Evolutionary conservation across 208 protist species (phyloP).

Genomic region (Tritrichomonas musculus): DNA sequence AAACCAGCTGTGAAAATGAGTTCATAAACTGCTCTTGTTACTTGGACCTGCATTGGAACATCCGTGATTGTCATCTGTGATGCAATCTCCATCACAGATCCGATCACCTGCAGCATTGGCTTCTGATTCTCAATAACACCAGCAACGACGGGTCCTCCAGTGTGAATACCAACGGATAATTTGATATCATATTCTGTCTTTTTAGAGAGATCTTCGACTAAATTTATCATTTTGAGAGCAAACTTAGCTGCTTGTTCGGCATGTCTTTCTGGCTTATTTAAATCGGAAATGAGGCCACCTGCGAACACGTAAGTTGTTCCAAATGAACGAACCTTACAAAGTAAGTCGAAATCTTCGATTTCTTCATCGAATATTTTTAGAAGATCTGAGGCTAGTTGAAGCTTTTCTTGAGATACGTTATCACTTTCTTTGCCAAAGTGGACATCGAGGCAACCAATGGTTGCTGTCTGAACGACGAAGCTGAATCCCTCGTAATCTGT

Average conservation of each 20-base stretch:
- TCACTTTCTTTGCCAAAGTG: no score
- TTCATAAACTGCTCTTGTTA: background rate
- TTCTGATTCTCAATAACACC: background rate
- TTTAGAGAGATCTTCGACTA: background rate
- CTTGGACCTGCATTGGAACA: background rate
- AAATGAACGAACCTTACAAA: background rate
- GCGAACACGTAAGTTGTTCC: background rate
- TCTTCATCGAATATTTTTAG: background rate
- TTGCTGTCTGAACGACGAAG: background rate
- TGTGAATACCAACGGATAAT: background rate
- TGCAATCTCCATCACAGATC: background rate
- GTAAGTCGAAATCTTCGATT: background rate
- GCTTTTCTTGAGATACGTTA: no score
- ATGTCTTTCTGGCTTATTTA: slow-evolving; percentile 21
- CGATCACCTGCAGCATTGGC: background rate
- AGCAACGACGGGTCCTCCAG: background rate
- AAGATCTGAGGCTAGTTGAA: background rate
- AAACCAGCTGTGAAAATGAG: background rate
- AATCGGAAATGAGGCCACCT: background rate
- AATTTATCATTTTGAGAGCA: background rate
- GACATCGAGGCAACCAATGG: background rate
- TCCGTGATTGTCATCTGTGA: background rate
- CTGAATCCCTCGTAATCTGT: background rate
- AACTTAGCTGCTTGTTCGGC: background rate
- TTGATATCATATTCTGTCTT: background rate